Evolutionary conservation across 2,329 filamentous ascomycete species (phyloP).

Genomic region (Apiospora rasikravindrae): DNA sequence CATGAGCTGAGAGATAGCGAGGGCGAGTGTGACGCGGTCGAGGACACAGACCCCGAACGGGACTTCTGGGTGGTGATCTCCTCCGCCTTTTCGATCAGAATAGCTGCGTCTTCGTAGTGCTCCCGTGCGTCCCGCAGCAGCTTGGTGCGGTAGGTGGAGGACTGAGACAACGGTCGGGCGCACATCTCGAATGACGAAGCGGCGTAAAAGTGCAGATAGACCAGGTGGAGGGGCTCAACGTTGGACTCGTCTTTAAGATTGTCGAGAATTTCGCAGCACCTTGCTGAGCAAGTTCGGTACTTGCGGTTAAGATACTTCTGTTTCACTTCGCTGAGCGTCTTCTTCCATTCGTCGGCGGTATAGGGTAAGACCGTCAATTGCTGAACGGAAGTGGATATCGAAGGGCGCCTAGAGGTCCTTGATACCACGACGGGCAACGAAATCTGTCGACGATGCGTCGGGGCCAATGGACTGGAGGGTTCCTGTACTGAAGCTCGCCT

Average conservation of each 20-base stretch:
- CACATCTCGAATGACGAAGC: constrained; percentile 64
- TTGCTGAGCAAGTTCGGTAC: constrained; percentile 58
- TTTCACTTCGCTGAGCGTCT: constrained; percentile 58
- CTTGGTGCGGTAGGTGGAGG: constrained; percentile 51
- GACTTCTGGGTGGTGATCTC: constrained; percentile 42
- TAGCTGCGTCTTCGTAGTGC: constrained; percentile 56
- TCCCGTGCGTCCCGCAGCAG: constrained; percentile 57
- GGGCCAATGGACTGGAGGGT: constrained; percentile 18
- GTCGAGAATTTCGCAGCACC: constrained; percentile 59
- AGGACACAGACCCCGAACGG: constrained; percentile 53
- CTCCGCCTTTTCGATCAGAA: constrained; percentile 54
- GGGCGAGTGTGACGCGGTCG: constrained; percentile 49
- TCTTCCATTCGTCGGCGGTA: constrained; percentile 56
- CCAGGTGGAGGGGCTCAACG: constrained; percentile 59
- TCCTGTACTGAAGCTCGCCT: constrained; percentile 18
- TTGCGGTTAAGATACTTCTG: constrained; percentile 54
- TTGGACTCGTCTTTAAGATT: constrained; percentile 49
- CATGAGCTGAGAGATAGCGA: constrained; percentile 45
- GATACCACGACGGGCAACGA: constrained; percentile 32
- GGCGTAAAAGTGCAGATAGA: constrained; percentile 67
- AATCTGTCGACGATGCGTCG: constrained; percentile 34
- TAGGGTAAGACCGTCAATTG: constrained; percentile 44
- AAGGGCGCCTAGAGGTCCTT: constrained; percentile 30
- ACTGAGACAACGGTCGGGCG: constrained; percentile 52
- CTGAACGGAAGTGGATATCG: constrained; percentile 28